Conservation (phyloP, 2,329 filamentous ascomycete species). For the Eutypa lata region DNA sequence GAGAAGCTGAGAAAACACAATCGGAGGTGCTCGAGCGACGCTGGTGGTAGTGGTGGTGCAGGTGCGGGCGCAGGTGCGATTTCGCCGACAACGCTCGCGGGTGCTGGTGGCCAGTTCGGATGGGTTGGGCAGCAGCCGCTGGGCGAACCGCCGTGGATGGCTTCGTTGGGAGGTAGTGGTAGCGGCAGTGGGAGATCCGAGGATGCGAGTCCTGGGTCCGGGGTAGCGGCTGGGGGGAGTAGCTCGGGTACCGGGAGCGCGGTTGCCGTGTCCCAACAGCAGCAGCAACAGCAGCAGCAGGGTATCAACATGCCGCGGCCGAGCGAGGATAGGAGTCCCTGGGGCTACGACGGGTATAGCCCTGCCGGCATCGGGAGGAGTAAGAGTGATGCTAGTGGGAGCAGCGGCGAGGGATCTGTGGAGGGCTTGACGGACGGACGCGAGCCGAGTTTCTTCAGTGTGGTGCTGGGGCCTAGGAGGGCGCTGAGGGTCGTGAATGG, state of each 20-base stretch:
- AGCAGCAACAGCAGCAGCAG: background rate
- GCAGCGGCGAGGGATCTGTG: slow-evolving; percentile 32
- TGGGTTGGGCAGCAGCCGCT: slow-evolving; percentile 24
- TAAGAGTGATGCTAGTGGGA: slow-evolving; percentile 32
- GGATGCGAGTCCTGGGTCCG: slow-evolving; percentile 22
- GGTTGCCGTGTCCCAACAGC: slow-evolving; percentile 1
- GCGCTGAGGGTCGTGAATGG: slow-evolving; percentile 67
- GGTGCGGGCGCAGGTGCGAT: background rate
- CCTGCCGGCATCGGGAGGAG: slow-evolving; percentile 17
- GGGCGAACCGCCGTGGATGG: slow-evolving; percentile 17
- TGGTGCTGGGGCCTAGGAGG: slow-evolving; percentile 64
- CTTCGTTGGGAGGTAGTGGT: background rate
- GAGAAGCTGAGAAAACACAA: slow-evolving; percentile 26
- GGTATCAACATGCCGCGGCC: slow-evolving; percentile 11
- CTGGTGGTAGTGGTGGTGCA: background rate
- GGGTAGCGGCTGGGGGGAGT: background rate
- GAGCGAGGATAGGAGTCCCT: slow-evolving; percentile 25
- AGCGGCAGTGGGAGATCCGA: slow-evolving; percentile 2
- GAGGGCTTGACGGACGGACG: slow-evolving; percentile 40
- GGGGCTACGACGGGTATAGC: slow-evolving; percentile 17
- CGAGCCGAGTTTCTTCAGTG: slow-evolving; percentile 70
- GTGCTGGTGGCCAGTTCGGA: slow-evolving; percentile 19
- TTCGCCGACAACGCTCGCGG: slow-evolving; percentile 1
- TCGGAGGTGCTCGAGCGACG: background rate
- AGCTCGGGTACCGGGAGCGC: slow-evolving; percentile 5